These are phyloP conservation scores for Endocarpon pusillum DNA, from an alignment of 495 filamentous ascomycete species.

Conservation along the genomic window DNA sequence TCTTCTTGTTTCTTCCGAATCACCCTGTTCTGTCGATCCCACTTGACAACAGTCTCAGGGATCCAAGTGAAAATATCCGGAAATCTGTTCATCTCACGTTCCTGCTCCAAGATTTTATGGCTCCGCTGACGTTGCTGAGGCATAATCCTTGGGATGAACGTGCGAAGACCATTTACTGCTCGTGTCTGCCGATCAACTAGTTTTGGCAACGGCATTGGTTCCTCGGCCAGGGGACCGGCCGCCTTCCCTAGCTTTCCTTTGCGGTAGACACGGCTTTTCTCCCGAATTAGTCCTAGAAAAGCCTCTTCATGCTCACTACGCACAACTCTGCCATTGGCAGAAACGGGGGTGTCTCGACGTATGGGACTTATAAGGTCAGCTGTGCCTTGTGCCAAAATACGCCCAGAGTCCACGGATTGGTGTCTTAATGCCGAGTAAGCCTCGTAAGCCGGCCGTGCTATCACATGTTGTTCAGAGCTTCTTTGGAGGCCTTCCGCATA, in stretches of 20 bases:
- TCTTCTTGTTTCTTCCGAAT: constrained; percentile 27
- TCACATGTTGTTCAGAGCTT: constrained; percentile 23
- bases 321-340: no score
- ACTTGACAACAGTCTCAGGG: constrained; percentile 21
- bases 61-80: constrained; percentile 35
- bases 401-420: constrained; percentile 25
- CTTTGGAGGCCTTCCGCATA: constrained; percentile 31
- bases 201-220: neutral
- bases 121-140: constrained; percentile 20
- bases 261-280: constrained; percentile 26
- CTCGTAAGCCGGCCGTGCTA: constrained; percentile 27
- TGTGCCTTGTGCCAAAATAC: constrained; percentile 24
- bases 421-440: constrained; percentile 29
- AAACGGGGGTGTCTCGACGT: no score
- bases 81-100: constrained; percentile 16
- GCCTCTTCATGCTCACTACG: constrained; percentile 26
- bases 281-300: constrained; percentile 29
- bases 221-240: neutral
- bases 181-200: neutral
- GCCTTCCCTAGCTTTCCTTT: constrained; percentile 1
- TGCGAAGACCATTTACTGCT: constrained; percentile 20
- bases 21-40: constrained; percentile 27
- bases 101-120: constrained; percentile 19
- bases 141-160: constrained; percentile 19
- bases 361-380: constrained; percentile 6